A percentile compares a stretch with the other conserved stretches of the same genome.
Evolutionary conservation across 169 alveolate species (phyloP).

Genomic region (Eimeria falciformis): DNA sequence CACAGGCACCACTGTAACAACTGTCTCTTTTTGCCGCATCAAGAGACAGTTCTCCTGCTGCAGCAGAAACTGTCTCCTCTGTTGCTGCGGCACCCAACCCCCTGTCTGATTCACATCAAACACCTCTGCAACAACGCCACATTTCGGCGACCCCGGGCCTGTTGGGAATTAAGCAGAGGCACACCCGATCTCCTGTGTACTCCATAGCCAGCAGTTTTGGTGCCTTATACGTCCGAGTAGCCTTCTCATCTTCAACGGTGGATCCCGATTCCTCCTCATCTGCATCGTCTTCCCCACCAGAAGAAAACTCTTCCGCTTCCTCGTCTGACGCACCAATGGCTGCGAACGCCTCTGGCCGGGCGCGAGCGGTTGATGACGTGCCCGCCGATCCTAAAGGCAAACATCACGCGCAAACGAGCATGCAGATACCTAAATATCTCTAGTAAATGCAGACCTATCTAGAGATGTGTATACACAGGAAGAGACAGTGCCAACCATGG

Average conservation of each 20-base stretch:
- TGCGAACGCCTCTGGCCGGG: slow-evolving; percentile 54
- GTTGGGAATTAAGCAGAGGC: not conserved
- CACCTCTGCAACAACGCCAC: too few relatives aligned
- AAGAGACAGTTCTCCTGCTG: too few relatives aligned
- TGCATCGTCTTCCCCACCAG: slow-evolving; percentile 31
- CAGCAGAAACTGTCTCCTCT: too few relatives aligned
- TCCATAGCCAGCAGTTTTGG: slow-evolving; percentile 69
- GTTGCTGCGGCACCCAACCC: too few relatives aligned
- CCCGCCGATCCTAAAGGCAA: not conserved
- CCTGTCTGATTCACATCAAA: too few relatives aligned
- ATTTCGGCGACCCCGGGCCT: not conserved
- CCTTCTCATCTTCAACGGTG: slow-evolving; percentile 10
- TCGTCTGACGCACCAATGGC: slow-evolving; percentile 56
- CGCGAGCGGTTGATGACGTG: slow-evolving; percentile 30
- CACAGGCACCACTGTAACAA: too few relatives aligned
- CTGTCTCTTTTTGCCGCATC: too few relatives aligned
- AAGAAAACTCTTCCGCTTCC: not conserved
- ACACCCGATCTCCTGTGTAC: slow-evolving; percentile 61
- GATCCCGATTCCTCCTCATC: not conserved
- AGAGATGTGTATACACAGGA: not conserved
- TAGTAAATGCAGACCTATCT: not conserved
- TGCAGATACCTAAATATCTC: not conserved
- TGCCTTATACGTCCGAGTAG: slow-evolving; percentile 14
- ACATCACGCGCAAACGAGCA: not conserved
- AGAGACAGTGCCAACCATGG: too few relatives aligned